Evolutionary conservation across 768 basidiomycete genomes (phyloP), one percentile per base, ranked within the genome.

Genomic region (Boletus rubropictus): DNA sequence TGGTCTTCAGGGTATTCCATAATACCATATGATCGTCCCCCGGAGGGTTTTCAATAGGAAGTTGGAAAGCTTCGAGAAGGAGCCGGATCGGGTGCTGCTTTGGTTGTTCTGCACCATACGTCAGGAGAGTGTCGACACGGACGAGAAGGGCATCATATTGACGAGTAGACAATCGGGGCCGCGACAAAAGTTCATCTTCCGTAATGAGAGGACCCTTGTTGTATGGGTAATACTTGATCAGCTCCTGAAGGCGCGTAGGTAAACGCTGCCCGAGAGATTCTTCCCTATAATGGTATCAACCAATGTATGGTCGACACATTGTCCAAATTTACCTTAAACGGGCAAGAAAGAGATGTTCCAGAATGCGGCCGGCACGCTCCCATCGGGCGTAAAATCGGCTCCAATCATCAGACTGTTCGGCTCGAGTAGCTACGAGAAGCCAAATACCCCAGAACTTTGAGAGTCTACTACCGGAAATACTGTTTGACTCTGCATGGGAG

Each of bases 291-390:
- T 1, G 17, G 15, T 3, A 24, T 64, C 18, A 60, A 45, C 50
- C 24, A 17, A 27, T 3, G 14, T 1, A 15, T 31, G 32, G 49
- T 15, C 6, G 8, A 40, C 3, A 4, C 9, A 5, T 10, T 14
- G 12, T 14, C 7, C 40, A 15, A 54, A 72, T 45, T 46, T 46
- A 86, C 88, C 89, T 77, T 46, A 89, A 79, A 46, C 77, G 73
- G 15, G 82, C 74, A 46, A 90, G 70, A 66, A 89, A 87, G 7
- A 90, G 48, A 66, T 90, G 88, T 55, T 89, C 89, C 41, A 89
- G 58, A 34, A 84, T 76, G 18, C 86, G 72, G 25, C 85, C 89
- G 8, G 79, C 76, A 24, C 73, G 71, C 54, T 90, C 85, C 89
- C 89, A 90, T 25, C 82, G 73, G 4, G 71, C 68, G 59, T 89